Percentiles rank a stretch among this genome's conserved stretches.
These are phyloP conservation scores for Colletotrichum lupini DNA, from an alignment of 2,329 filamentous ascomycete species.

Conservation along the genomic window DNA sequence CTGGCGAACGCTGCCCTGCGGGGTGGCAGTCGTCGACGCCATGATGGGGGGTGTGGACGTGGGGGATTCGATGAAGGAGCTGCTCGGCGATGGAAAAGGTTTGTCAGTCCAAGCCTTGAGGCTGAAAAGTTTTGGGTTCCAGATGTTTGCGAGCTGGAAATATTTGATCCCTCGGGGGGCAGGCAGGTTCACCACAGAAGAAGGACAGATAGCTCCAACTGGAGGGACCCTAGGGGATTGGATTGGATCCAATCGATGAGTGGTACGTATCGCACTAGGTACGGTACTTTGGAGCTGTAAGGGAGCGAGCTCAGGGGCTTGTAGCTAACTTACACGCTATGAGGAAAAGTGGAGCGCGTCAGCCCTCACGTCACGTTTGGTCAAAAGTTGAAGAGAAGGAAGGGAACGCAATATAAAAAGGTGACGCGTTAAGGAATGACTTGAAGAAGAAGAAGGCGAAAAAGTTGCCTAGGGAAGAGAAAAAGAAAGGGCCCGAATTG, in stretches of 20 bases:
- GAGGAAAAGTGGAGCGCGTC: conserved; percentile 26
- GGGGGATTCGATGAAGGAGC: conserved; percentile 38
- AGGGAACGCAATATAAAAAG: conserved; percentile 25
- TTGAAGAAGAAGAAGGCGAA: conserved; percentile 11
- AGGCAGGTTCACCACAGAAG: conserved; percentile 18
- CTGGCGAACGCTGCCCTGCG: conserved; percentile 70
- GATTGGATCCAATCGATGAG: background rate
- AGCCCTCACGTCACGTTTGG: conserved; percentile 24
- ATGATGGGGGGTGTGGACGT: conserved; percentile 46
- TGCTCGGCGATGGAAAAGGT: conserved; percentile 17
- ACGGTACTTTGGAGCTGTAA: conserved; percentile 6
- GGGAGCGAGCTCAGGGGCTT: conserved; percentile 29
- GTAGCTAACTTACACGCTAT: conserved; percentile 32
- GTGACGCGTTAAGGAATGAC: conserved; percentile 21
- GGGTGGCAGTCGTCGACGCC: conserved; percentile 52
- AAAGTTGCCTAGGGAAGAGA: background rate
- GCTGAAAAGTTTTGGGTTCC: background rate
- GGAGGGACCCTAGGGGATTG: background rate
- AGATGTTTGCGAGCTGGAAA: conserved; percentile 11
- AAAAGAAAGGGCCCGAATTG: background rate
- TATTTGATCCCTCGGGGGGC: background rate
- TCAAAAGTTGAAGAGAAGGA: conserved; percentile 33
- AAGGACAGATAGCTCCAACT: conserved; percentile 35
- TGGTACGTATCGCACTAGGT: conserved; percentile 29
- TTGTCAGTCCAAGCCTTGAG: conserved; percentile 25